Evolutionary conservation across 768 basidiomycete species (phyloP), one percentile per base, ranked within the genome.

Genomic region (Chlorophyllum brunneum): DNA sequence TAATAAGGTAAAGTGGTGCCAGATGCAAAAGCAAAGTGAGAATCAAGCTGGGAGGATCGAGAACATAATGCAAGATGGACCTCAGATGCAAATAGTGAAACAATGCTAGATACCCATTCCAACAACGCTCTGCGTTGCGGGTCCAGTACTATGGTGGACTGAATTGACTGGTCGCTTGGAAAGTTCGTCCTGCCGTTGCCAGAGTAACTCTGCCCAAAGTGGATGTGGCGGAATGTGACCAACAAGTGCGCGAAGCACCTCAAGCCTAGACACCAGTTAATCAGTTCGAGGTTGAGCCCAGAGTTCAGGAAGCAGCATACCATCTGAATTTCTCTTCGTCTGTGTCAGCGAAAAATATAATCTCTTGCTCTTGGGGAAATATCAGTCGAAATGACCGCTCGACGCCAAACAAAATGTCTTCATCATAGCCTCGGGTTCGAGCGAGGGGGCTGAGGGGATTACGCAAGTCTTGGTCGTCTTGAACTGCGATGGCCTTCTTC

Each of bases 161-260:
- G 47, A 18, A 16, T 16, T 29, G n/a, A 4, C 34, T 30, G 43
- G 37, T 26, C 66, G 68, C 53, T 74, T 74, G 23, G 65, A 50
- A 20, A 71, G 58, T 46, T 81, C 80, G 50, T 80, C 77, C 59
- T 91, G 88, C 41, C 84, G 79, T 65, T 92, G 87, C 89, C 90
- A 92, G 34, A 92, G 67, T 33, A 95, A 72, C 70, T 95, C 94
- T 2, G 87, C 94, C 94, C 94, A 97, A 10, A 97, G 71, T 2
- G 92, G 92, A 65, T 95, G 91, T 2, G 90, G 88, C 7, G 94
- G 94, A 59, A 97, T 93, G 53, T 83, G 86, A 6, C 92, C 92
- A 54, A 95, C 83, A 31, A 95, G 74, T 0, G 91, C 88, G 44
- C 81, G 79, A 9, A 97, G 75, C 5, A 95, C 85, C 58, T 90